Evolutionary conservation across 2,329 filamentous ascomycete genomes (phyloP), one percentile per base, ranked within the genome.

Genomic region (Taxawa tesnikishii): DNA sequence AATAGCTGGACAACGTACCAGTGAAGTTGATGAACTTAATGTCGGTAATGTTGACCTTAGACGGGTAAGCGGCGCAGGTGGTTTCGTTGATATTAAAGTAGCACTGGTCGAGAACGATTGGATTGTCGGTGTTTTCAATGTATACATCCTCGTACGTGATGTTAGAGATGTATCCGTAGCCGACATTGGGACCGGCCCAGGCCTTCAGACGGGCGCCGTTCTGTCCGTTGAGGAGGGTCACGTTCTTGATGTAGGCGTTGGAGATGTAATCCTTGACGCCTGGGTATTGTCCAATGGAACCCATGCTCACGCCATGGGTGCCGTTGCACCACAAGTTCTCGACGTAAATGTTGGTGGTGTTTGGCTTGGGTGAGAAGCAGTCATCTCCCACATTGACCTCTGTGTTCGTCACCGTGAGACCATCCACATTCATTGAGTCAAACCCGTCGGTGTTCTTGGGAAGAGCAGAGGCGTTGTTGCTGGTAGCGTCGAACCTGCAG

Each of bases 371-470:
- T 26, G 65, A 65, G 26, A 73, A 65, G 50, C 77, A 83, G 32
- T 68, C 55, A 45, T 65, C 76, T 44, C 73, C 67, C 5, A 55
- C 49, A 28, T 55, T 52, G 27, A 56, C 47, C 14, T 48, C 44
- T 3, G 49, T 54, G 39, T 55, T 55, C 2, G 49, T 53, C 2
- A 56, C 51, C 2, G 37, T 63, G 6, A 76, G 48, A 0, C 63
- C 63, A 31, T 72, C 62, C 18, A 72, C 63, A 33, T 73, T 74
- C 33, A 70, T 56, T 0, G 68, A 68, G 53, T 77, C 72, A 49
- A 75, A 74, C 26, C 73, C 73, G 39, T 77, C 72, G 0, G 70
- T 74, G 48, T 77, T 76, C 45, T 72, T 71, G 4, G 72, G 68
- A 48, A 38, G 36, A 26, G 36, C 55, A 14, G 60, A 55, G 28